Evolutionary conservation across 2,329 filamentous ascomycete genomes (phyloP).

Genomic region (Aureobasidium vineae): DNA sequence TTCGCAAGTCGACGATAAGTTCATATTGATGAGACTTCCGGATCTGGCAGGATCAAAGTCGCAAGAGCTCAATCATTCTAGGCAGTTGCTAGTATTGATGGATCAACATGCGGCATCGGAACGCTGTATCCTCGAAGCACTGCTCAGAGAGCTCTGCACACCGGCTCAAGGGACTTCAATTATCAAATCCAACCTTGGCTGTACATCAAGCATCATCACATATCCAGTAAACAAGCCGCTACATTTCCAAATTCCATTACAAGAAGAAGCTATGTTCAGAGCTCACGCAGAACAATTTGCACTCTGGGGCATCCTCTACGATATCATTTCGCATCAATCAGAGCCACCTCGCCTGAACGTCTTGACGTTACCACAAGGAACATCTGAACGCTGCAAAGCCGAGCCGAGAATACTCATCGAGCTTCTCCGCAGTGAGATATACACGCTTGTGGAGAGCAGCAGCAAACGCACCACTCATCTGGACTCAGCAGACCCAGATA

Average conservation of each 20-base stretch:
- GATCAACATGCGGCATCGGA: slow-evolving; percentile 98
- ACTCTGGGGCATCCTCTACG: slow-evolving; percentile 72
- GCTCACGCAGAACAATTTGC: slow-evolving; percentile 58
- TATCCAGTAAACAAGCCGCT: slow-evolving; percentile 53
- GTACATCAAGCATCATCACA: slow-evolving; percentile 36
- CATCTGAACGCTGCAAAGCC: slow-evolving; percentile 70
- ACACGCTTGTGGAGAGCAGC: slow-evolving; percentile 56
- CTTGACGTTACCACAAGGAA: slow-evolving; percentile 63
- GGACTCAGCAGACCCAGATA: background rate
- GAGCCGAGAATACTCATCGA: slow-evolving; percentile 72
- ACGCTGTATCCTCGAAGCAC: slow-evolving; percentile 70
- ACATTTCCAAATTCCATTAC: slow-evolving; percentile 61
- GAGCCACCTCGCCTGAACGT: slow-evolving; percentile 43
- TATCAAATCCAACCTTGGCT: slow-evolving; percentile 38
- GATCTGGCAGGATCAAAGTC: background rate
- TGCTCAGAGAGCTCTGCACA: slow-evolving; percentile 61
- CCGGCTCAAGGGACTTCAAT: slow-evolving; percentile 29
- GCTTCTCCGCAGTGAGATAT: slow-evolving; percentile 71
- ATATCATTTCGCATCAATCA: slow-evolving; percentile 38
- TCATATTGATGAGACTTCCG: slow-evolving; percentile 67
- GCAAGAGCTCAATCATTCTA: background rate
- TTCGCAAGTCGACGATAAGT: slow-evolving; percentile 85
- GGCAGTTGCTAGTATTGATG: slow-evolving; percentile 62
- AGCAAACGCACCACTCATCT: background rate
- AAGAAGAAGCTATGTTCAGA: slow-evolving; percentile 61